phyloP scores from a whole-genome alignment of 192 early-diverging fungal genomes.

The Coemansia sp. region DNA sequence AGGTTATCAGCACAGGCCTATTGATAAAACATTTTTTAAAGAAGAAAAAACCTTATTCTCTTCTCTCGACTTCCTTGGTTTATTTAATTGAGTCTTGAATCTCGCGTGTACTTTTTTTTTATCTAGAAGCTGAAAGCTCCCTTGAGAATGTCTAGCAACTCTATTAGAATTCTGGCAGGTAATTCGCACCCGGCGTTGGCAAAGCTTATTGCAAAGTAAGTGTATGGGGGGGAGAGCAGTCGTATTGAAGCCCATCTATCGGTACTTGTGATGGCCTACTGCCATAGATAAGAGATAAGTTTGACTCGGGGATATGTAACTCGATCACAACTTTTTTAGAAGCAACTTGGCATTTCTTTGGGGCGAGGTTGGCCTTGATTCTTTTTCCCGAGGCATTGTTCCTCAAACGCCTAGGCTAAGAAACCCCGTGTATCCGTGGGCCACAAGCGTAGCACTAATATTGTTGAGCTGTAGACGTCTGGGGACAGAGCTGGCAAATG shows the following conservation, averaged over 20 bases:
- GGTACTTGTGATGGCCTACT: no score
- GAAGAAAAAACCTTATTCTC: neutral
- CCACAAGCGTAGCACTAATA: no score
- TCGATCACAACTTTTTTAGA: neutral
- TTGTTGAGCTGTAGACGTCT: constrained; percentile 66
- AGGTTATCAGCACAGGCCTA: constrained; percentile 5
- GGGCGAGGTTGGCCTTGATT: no score
- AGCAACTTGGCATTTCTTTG: neutral
- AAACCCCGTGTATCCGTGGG: no score
- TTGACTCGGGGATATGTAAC: constrained; percentile 3
- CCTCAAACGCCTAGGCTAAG: no score
- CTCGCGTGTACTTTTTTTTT: constrained; percentile 5
- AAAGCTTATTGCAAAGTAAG: constrained; percentile 85
- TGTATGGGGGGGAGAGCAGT: no score
- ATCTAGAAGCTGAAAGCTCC: neutral
- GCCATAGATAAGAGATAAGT: neutral
- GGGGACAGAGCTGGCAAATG: constrained; percentile 89
- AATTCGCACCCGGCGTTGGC: constrained; percentile 95
- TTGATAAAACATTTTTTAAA: neutral
- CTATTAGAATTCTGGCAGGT: constrained; percentile 95
- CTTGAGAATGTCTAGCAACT: constrained; percentile 72
- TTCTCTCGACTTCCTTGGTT: neutral
- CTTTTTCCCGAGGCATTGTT: no score
- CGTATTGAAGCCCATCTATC: no score
- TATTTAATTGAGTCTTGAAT: neutral